Evolutionary conservation across 495 filamentous ascomycete species (phyloP).

Genomic region (Penicillium samsonianum): DNA sequence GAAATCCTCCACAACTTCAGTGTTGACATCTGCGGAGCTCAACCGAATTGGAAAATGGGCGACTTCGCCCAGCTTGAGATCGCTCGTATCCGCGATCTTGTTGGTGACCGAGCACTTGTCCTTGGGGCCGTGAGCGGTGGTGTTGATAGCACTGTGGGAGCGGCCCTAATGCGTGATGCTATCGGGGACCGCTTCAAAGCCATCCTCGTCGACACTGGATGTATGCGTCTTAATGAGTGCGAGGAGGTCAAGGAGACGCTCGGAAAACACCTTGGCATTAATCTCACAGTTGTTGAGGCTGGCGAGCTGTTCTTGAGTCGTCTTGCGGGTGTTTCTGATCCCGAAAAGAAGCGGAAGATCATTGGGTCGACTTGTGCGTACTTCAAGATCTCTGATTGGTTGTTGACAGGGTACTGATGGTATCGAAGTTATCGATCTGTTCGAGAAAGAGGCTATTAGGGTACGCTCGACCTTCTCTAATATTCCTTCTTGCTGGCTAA

Average conservation of each 20-base stretch:
- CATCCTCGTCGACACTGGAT: slow-evolving; percentile 82
- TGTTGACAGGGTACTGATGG: slow-evolving; percentile 13
- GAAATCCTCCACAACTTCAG: slow-evolving; percentile 28
- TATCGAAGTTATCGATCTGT: slow-evolving; percentile 81
- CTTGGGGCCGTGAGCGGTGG: slow-evolving; percentile 64
- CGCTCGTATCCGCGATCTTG: slow-evolving; percentile 27
- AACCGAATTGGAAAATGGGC: slow-evolving; percentile 25
- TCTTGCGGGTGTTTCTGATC: slow-evolving; percentile 75
- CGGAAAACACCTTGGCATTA: slow-evolving; percentile 76
- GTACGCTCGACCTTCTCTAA: slow-evolving; percentile 41
- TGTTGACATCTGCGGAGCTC: slow-evolving; percentile 27
- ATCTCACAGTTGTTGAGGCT: slow-evolving; percentile 84
- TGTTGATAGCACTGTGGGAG: slow-evolving; percentile 86
- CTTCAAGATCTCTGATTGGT: neutral
- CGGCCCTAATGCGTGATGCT: slow-evolving; percentile 78
- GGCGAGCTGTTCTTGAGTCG: slow-evolving; percentile 68
- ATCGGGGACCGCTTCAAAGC: slow-evolving; percentile 89
- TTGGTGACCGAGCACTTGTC: slow-evolving; percentile 20
- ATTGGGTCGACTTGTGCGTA: slow-evolving; percentile 58
- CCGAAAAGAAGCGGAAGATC: slow-evolving; percentile 91
- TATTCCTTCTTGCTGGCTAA: slow-evolving; percentile 10
- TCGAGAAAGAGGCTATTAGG: slow-evolving; percentile 75
- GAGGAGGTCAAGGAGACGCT: slow-evolving; percentile 75
- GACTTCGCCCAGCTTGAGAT: slow-evolving; percentile 25
- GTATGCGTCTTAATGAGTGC: slow-evolving; percentile 85